Conservation (phyloP, 345 rosid species). For the Limnanthes douglasii region DNA sequence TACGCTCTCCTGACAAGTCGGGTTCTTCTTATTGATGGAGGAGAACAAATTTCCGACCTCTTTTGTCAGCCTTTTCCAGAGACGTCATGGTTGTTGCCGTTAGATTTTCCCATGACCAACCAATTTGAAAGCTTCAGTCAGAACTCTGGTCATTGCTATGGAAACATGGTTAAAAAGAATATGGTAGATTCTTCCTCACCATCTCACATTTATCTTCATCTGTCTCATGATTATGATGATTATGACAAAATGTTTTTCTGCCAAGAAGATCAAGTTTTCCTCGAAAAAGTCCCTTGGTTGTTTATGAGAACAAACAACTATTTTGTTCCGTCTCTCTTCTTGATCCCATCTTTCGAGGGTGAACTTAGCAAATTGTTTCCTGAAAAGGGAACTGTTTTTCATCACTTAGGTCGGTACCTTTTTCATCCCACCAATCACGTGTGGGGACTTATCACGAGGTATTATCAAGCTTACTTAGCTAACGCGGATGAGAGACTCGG, state of each 20-base stretch:
- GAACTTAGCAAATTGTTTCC: constrained; percentile 37
- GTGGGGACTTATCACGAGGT: constrained; percentile 62
- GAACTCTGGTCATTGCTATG: constrained; percentile 30
- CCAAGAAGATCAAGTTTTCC: constrained; percentile 24
- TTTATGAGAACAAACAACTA: constrained; percentile 50
- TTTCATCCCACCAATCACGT: constrained; percentile 52
- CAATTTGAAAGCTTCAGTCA: constrained; percentile 25
- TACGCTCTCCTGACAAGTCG: constrained; percentile 54
- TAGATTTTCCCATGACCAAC: constrained; percentile 20
- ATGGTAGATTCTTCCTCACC: constrained; percentile 15
- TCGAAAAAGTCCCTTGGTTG: constrained; percentile 48
- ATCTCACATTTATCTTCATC: constrained; percentile 37
- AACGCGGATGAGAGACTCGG: constrained; percentile 57
- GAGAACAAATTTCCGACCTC: constrained; percentile 31
- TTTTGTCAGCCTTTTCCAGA: constrained; percentile 62
- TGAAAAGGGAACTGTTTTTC: constrained; percentile 38
- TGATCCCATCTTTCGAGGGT: constrained; percentile 30
- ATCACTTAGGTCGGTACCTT: constrained; percentile 51
- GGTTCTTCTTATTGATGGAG: constrained; percentile 47
- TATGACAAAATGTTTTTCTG: constrained; percentile 64
- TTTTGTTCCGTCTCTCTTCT: constrained; percentile 55
- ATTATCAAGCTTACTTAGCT: constrained; percentile 40
- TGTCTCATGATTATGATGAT: constrained; percentile 42
- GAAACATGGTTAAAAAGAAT: constrained; percentile 35
- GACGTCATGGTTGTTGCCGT: constrained; percentile 38